Conservation (phyloP, 2,329 filamentous ascomycete species). For the Aureobasidium zeae region DNA sequence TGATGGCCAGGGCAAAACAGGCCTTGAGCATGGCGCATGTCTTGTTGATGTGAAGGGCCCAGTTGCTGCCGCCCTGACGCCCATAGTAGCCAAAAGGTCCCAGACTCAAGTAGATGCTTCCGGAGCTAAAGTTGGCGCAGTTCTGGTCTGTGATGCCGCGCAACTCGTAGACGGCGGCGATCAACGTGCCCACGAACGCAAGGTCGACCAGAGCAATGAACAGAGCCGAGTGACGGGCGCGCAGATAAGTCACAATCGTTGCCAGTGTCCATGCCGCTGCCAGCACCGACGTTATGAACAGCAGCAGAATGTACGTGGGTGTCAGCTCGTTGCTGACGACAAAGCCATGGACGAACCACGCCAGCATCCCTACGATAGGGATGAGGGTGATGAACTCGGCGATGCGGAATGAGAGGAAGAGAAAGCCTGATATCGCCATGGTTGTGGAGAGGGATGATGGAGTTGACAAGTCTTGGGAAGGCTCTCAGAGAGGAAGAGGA, state of each 20-base stretch:
- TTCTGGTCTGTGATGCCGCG: constrained; percentile 51
- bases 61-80: constrained; percentile 35
- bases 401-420: constrained; percentile 54
- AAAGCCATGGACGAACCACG: constrained; percentile 54
- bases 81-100: constrained; percentile 49
- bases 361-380: constrained; percentile 54
- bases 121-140: constrained; percentile 52
- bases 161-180: constrained; percentile 50
- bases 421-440: constrained; percentile 45
- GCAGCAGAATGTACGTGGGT: constrained; percentile 50
- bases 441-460: constrained; percentile 15
- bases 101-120: constrained; percentile 40
- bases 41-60: constrained; percentile 55
- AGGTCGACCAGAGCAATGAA: constrained; percentile 56
- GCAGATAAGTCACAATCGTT: constrained; percentile 50
- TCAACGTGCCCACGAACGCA: constrained; percentile 54
- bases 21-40: constrained; percentile 89
- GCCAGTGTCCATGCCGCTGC: constrained; percentile 52
- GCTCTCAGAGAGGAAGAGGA: not conserved
- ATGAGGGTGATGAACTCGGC: constrained; percentile 54
- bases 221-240: constrained; percentile 48
- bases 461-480: not conserved
- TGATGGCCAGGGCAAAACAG: constrained; percentile 79
- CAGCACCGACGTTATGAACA: constrained; percentile 56
- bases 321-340: constrained; percentile 49